Evolutionary conservation across 805 yeast species (phyloP), one percentile per base, ranked within the genome.

Genomic region (Huiozyma naganishii): DNA sequence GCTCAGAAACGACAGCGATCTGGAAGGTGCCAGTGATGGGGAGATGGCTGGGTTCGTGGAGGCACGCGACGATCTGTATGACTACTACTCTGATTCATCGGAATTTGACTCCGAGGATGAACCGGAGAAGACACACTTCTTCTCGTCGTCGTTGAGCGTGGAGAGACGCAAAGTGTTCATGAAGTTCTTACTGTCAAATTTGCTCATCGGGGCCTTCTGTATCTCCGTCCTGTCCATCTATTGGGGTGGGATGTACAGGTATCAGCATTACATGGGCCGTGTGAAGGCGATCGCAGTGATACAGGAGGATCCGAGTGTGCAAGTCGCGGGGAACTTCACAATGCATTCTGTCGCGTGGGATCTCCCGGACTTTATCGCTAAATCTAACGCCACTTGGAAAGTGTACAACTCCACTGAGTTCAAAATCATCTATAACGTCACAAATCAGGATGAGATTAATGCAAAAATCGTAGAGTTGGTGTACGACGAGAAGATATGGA

Each of bases 401-500:
- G 43, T 61, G 11, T 45, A 59, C 36, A 51, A 59, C 32, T 45
- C 54, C 4, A 48, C 56, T 1, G 41, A 45, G 6, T 62, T 65
- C 40, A 46, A 49, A 35, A 45, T 41, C 7, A 50, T 50, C 6
- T 52, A 45, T 13, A 36, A 47, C 12, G 23, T 45, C 7, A 23
- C 37, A 7, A 28, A 27, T 3, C 33, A 6, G 9, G 43, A 53
- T 48, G 41, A 46, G 4, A 40, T 61, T 10, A 48, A 55, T 29
- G 66, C 65, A 3, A 71, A 73, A 49, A 54, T 79, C 23, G 34
- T 58, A 36, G 48, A 68, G 27, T 59, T 62, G 41, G 70, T 83
- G 5, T 76, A 73, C 52, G 72, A 71, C 42, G 74, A 78, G 57
- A 52, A 71, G n/a, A 79, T 70, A 52, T 83, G 90, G 90, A 69